Percentiles rank a stretch among this genome's conserved stretches.
Evolutionary conservation across 2,329 filamentous ascomycete genomes (phyloP).

Genomic region (Fonsecaea nubica): DNA sequence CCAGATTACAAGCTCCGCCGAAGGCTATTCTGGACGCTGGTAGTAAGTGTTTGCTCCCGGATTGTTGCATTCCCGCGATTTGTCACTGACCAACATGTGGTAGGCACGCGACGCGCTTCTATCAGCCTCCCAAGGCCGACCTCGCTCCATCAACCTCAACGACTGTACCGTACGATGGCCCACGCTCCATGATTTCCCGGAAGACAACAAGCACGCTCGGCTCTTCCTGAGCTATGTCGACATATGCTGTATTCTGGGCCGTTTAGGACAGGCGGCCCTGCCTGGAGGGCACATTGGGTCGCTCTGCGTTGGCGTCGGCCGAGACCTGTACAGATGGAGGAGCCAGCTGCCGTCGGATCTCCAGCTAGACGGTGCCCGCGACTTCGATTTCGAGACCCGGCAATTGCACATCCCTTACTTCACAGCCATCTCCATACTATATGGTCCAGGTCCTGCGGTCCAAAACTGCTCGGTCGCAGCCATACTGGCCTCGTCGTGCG

Average conservation of each 20-base stretch:
- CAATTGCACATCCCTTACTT: background rate
- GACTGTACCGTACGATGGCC: constrained; percentile 7
- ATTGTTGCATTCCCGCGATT: too few relatives aligned
- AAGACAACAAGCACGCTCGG: constrained; percentile 3
- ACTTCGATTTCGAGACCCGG: background rate
- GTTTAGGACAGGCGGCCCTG: too few relatives aligned
- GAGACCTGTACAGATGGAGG: background rate
- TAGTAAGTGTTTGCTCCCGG: background rate
- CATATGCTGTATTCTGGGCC: constrained; percentile 5
- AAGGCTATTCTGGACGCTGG: constrained; percentile 2
- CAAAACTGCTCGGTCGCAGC: background rate
- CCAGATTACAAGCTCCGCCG: constrained; percentile 1
- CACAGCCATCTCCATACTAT: background rate
- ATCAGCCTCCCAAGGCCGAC: background rate
- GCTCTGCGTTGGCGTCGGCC: too few relatives aligned
- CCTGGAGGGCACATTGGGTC: too few relatives aligned
- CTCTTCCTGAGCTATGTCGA: constrained; percentile 7
- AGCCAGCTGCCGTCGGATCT: background rate
- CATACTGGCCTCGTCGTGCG: constrained; percentile 7
- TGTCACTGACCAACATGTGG: too few relatives aligned
- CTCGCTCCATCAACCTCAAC: constrained; percentile 5
- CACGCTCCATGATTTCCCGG: constrained; percentile 5
- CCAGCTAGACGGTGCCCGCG: background rate
- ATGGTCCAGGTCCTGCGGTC: background rate
- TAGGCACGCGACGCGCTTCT: background rate